These are phyloP conservation scores for Pseudogymnoascus sp. DNA, from an alignment of 2,329 filamentous ascomycete genomes.

Conservation along the genomic window DNA sequence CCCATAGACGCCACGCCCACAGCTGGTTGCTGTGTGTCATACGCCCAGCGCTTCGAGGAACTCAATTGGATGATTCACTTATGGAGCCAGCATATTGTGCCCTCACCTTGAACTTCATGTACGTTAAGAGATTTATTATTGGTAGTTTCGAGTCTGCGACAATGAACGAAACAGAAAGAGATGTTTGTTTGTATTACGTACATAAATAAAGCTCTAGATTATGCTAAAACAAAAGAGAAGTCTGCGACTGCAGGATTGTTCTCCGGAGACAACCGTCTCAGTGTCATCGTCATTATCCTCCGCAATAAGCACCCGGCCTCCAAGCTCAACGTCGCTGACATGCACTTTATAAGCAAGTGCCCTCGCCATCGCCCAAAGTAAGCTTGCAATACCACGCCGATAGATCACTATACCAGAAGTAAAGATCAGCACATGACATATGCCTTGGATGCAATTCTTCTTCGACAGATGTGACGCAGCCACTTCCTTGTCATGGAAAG, in stretches of 20 bases:
- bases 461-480: background rate
- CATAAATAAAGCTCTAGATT: background rate
- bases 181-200: background rate
- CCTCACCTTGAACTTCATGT: background rate
- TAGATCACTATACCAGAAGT: background rate
- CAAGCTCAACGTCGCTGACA: conserved; percentile 71
- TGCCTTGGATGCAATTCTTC: background rate
- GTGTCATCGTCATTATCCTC: conserved; percentile 50
- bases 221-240: background rate
- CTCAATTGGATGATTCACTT: no score
- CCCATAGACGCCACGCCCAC: no score
- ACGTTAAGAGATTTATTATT: background rate
- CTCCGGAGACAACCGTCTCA: conserved; percentile 15
- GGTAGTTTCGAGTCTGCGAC: background rate
- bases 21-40: no score
- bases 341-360: conserved; percentile 77
- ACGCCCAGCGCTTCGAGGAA: no score
- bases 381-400: background rate
- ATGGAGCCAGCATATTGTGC: no score
- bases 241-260: background rate
- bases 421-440: background rate
- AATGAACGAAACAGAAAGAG: background rate
- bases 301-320: conserved; percentile 66
- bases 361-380: conserved; percentile 6
- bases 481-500: background rate